phyloP scores from a whole-genome alignment of 345 rosid genomes.

The Pseudoturritis turrita region DNA sequence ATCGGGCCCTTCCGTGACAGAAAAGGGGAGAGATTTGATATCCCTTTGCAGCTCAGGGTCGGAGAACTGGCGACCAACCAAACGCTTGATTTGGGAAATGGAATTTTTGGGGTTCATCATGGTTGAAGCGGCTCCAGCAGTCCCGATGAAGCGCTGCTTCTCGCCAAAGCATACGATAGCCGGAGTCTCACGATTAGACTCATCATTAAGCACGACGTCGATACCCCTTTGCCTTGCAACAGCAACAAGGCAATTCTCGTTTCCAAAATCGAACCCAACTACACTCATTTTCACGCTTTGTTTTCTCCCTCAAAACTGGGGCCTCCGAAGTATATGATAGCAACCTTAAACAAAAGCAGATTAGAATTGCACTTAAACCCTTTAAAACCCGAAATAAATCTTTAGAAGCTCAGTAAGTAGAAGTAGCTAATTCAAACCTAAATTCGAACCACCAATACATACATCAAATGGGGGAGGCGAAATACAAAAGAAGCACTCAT shows the following conservation, averaged over 20 bases:
- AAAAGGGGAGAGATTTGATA: conserved; percentile 65
- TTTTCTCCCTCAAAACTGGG: neutral
- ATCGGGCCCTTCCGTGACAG: conserved; percentile 76
- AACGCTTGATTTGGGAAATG: conserved; percentile 78
- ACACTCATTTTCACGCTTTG: conserved; percentile 69
- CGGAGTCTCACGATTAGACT: conserved; percentile 97
- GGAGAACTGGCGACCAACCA: conserved; percentile 74
- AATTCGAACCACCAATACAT: neutral
- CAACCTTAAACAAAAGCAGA: neutral
- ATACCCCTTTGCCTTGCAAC: conserved; percentile 99
- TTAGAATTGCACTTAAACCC: too few species aligned
- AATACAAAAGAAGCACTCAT: too few species aligned
- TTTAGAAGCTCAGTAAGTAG: too few species aligned
- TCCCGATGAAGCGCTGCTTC: conserved; percentile 91
- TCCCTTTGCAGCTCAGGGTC: conserved; percentile 94
- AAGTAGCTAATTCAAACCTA: neutral
- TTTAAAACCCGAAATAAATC: too few species aligned
- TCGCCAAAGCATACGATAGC: conserved; percentile 95
- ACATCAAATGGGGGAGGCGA: neutral
- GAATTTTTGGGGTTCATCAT: conserved; percentile 95
- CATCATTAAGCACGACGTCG: conserved; percentile 97
- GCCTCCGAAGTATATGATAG: neutral
- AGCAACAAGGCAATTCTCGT: conserved; percentile 92
- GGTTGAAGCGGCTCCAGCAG: conserved; percentile 95
- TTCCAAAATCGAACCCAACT: conserved; percentile 95